Evolutionary conservation across 106 monocot genomes (phyloP).

Genomic region (Dactylorhiza incarnata): DNA sequence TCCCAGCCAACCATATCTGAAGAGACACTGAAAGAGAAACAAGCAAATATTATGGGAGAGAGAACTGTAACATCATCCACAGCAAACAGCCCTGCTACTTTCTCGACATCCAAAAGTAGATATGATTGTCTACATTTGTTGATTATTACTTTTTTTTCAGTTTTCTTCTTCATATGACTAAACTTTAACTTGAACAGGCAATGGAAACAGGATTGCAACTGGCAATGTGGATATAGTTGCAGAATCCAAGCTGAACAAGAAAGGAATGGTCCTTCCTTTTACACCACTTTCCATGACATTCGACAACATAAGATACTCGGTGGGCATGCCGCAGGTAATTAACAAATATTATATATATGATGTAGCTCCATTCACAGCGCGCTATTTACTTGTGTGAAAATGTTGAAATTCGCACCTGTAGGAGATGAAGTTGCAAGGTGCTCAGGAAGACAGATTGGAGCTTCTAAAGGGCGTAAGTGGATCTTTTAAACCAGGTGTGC

Average conservation of each 20-base stretch:
- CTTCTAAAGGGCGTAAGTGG: conserved; percentile 14
- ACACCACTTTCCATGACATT: conserved; percentile 11
- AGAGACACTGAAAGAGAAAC: conserved; percentile 21
- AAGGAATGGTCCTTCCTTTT: conserved; percentile 29
- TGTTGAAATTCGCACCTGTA: not conserved
- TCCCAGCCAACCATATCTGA: conserved; percentile 16
- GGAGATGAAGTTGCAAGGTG: conserved; percentile 13
- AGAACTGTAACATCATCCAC: not conserved
- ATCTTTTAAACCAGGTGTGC: conserved; percentile 15
- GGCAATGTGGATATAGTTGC: not conserved
- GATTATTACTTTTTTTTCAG: not conserved
- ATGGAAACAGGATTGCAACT: not conserved
- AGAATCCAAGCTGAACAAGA: not conserved
- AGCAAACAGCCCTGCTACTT: not conserved
- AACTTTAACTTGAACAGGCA: not conserved
- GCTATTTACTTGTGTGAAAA: not conserved
- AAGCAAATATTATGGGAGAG: conserved; percentile 10
- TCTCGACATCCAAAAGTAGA: not conserved
- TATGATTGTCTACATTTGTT: not conserved
- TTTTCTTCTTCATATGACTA: not conserved
- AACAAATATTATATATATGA: not conserved
- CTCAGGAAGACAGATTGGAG: conserved; percentile 3
- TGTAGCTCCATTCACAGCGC: not conserved
- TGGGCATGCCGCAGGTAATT: conserved; percentile 15
- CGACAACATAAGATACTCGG: conserved; percentile 11